phyloP scores from a whole-genome alignment of 2,329 filamentous ascomycete species.

The Sporothrix humicola region DNA sequence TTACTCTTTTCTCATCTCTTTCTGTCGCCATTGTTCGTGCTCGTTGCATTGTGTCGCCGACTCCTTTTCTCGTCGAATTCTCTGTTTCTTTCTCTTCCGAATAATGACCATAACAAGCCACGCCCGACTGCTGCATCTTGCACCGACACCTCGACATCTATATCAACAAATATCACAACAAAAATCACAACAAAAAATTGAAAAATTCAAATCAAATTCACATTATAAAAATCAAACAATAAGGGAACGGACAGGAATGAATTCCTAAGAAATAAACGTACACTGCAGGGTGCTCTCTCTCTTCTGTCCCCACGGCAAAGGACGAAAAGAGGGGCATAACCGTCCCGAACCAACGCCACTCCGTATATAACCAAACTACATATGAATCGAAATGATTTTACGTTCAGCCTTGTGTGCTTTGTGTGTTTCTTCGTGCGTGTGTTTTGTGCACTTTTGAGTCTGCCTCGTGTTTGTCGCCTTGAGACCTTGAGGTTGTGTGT shows the following conservation, averaged over 20 bases:
- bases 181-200: conserved; percentile 9
- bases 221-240: neutral
- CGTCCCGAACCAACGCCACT: conserved; percentile 32
- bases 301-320: neutral
- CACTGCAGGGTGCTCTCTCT: conserved; percentile 28
- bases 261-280: conserved; percentile 6
- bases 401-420: neutral
- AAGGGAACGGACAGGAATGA: conserved; percentile 32
- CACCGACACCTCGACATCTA: neutral
- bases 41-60: neutral
- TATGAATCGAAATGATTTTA: conserved; percentile 23
- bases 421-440: neutral
- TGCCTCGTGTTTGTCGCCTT: neutral
- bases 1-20: neutral
- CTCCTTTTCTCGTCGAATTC: conserved; percentile 1
- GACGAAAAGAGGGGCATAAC: conserved; percentile 1
- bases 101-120: conserved; percentile 28
- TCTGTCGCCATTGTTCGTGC: conserved; percentile 20
- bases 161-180: neutral
- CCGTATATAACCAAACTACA: conserved; percentile 31
- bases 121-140: conserved; percentile 22
- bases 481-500: neutral
- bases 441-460: neutral
- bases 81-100: conserved; percentile 19
- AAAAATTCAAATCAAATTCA: neutral